phyloP scores from a whole-genome alignment of 371 early-diverging fungal species.

The Actinomucor elegans region DNA sequence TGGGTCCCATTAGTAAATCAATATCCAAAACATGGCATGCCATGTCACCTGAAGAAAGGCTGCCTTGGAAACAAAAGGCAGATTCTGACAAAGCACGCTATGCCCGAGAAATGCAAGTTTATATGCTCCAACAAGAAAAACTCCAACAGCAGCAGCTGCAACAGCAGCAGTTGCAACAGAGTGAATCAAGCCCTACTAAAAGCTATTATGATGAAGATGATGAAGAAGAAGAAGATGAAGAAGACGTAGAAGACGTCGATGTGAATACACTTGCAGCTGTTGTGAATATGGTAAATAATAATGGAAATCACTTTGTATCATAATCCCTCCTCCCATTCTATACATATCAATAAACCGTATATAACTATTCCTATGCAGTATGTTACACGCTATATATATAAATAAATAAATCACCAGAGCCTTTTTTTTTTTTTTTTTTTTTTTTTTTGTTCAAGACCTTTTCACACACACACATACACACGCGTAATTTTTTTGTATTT shows the following conservation, averaged over 20 bases:
- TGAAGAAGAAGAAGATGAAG: neutral
- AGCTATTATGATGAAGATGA: neutral
- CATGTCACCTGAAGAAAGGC: conserved; percentile 56
- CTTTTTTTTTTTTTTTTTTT: conserved; percentile 1
- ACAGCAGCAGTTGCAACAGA: neutral
- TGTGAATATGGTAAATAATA: conserved; percentile 18
- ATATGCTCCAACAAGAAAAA: conserved; percentile 39
- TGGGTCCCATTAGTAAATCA: conserved; percentile 71
- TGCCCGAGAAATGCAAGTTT: conserved; percentile 69
- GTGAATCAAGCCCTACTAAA: neutral
- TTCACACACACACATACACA: conserved; percentile 1
- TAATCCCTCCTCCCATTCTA: neutral
- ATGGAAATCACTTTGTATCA: conserved; percentile 1
- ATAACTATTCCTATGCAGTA: too few species aligned
- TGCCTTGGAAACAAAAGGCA: conserved; percentile 69
- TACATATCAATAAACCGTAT: too few species aligned
- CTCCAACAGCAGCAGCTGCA: conserved; percentile 1
- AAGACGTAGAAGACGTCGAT: neutral
- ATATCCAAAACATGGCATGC: conserved; percentile 69
- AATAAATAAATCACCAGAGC: neutral
- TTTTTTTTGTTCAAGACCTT: too few species aligned
- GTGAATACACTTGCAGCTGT: conserved; percentile 11
- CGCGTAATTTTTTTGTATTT: neutral
- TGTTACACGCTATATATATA: neutral
- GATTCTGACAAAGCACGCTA: conserved; percentile 75